These are phyloP conservation scores for Cystoisospora suis DNA, from an alignment of 169 alveolate species.

Conservation along the genomic window DNA sequence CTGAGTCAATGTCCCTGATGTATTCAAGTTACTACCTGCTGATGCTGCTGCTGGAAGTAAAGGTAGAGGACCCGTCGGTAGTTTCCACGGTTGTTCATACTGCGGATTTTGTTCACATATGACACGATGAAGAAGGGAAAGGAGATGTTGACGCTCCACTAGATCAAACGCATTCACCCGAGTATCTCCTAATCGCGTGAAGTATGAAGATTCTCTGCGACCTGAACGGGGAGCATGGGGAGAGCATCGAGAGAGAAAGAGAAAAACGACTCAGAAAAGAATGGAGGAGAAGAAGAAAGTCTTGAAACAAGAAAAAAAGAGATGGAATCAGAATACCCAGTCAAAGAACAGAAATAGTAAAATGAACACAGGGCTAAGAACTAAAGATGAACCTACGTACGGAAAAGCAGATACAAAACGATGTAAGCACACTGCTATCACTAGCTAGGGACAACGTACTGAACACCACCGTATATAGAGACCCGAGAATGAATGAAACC, in stretches of 20 bases:
- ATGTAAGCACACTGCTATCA: too few relatives aligned
- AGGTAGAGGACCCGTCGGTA: constrained; percentile 74
- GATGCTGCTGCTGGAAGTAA: background rate
- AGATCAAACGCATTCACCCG: constrained; percentile 74
- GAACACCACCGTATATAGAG: too few relatives aligned
- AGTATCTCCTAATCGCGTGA: constrained; percentile 73
- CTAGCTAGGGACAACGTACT: too few relatives aligned
- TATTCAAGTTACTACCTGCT: too few relatives aligned
- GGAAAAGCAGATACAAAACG: too few relatives aligned
- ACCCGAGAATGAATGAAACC: too few relatives aligned
- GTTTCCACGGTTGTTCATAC: constrained; percentile 75
- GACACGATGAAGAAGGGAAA: constrained; percentile 70
- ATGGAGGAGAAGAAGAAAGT: background rate
- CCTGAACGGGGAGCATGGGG: background rate
- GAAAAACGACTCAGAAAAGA: background rate
- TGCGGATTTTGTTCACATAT: constrained; percentile 75
- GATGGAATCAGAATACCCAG: too few relatives aligned
- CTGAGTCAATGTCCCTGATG: too few relatives aligned
- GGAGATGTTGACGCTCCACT: constrained; percentile 74
- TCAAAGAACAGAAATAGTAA: too few relatives aligned
- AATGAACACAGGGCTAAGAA: too few relatives aligned
- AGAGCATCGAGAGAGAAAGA: background rate
- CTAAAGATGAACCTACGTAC: too few relatives aligned
- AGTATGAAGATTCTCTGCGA: constrained; percentile 66
- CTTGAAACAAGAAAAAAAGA: too few relatives aligned